phyloP scores from a whole-genome alignment of 768 basidiomycete species.

The Tremella mesenterica region DNA sequence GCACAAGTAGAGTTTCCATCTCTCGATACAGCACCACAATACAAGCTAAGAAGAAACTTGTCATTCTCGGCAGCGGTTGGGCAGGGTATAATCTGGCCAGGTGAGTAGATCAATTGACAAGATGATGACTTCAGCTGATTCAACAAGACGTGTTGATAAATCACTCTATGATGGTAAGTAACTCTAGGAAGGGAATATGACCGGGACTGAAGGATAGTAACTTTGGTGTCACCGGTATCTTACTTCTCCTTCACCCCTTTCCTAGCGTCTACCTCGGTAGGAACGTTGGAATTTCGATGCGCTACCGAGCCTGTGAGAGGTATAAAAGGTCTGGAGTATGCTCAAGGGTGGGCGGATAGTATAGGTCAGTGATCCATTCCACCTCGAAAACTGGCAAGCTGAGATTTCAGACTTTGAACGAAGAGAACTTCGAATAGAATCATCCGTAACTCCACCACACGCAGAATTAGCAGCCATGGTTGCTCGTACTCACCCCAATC shows the following conservation, averaged over 20 bases:
- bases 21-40: too few species aligned
- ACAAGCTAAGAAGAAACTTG: constrained; percentile 21
- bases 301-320: constrained; percentile 66
- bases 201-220: constrained; percentile 4
- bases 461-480: not conserved
- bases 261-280: constrained; percentile 66
- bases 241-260: constrained; percentile 48
- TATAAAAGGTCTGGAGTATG: constrained; percentile 46
- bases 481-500: too few species aligned
- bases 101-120: not conserved
- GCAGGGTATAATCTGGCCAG: constrained; percentile 37
- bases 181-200: not conserved
- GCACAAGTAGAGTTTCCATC: too few species aligned
- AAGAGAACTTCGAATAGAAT: constrained; percentile 18
- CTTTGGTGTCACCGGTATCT: constrained; percentile 24
- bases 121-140: not conserved
- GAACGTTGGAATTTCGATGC: constrained; percentile 72
- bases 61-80: constrained; percentile 42
- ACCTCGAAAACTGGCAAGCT: too few species aligned
- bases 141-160: constrained; percentile 32
- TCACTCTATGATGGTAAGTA: constrained; percentile 31
- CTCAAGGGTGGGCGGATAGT: constrained; percentile 41
- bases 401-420: constrained; percentile 21
- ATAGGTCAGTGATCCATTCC: constrained; percentile 38
- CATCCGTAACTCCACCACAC: constrained; percentile 3